Evolutionary conservation across 2,329 filamentous ascomycete genomes (phyloP).

Genomic region (Ophiostoma sp.): DNA sequence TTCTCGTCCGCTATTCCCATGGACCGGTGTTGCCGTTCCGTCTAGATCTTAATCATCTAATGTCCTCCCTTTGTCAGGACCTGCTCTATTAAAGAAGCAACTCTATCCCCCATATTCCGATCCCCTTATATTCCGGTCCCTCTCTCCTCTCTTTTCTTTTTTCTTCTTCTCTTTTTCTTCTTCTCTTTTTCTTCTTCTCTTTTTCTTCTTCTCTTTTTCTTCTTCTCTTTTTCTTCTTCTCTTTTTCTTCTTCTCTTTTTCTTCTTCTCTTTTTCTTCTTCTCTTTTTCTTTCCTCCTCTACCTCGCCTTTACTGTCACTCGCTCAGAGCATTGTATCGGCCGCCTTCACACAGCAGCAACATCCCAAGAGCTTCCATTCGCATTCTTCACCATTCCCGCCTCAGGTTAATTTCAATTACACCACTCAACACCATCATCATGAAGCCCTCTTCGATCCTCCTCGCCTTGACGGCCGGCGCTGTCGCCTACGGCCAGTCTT

Average conservation of each 20-base stretch:
- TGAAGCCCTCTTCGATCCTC: conserved; percentile 25
- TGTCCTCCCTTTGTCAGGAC: conserved; percentile 13
- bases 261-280: background rate
- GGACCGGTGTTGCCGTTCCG: conserved; percentile 9
- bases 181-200: background rate
- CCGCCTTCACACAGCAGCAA: background rate
- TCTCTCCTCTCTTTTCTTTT: background rate
- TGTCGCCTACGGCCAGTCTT: conserved; percentile 10
- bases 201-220: background rate
- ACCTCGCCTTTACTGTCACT: conserved; percentile 16
- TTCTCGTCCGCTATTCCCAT: background rate
- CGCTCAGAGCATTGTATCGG: background rate
- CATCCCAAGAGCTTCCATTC: background rate
- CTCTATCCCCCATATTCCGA: background rate
- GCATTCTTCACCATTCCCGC: background rate
- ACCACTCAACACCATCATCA: conserved; percentile 4
- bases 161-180: background rate
- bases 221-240: background rate
- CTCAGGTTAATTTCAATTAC: background rate
- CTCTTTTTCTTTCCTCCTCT: background rate
- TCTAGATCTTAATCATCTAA: conserved; percentile 17
- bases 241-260: background rate
- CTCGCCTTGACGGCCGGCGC: conserved; percentile 19
- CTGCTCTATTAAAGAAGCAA: background rate
- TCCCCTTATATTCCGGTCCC: background rate